These are phyloP conservation scores for Lagenidium giganteum DNA, from an alignment of 352 stramenopile species.

Conservation along the genomic window DNA sequence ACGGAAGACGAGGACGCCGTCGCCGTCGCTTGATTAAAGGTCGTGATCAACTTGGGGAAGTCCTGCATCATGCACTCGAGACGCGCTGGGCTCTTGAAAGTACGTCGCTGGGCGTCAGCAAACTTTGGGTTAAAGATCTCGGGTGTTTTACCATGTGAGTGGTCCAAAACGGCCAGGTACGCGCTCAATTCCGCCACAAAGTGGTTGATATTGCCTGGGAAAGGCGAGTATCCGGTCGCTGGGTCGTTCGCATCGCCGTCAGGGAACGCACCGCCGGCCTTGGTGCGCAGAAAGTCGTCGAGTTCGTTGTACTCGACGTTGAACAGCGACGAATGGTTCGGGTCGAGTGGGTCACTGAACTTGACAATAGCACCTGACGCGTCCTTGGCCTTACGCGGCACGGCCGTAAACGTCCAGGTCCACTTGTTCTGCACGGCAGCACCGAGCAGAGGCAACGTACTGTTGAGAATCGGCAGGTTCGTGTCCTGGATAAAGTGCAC, in stretches of 20 bases:
- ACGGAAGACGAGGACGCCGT: slow-evolving; percentile 14
- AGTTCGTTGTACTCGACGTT: slow-evolving; percentile 79
- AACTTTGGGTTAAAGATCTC: slow-evolving; percentile 78
- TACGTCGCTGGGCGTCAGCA: slow-evolving; percentile 18
- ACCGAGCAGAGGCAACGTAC: slow-evolving; percentile 84
- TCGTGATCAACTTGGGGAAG: slow-evolving; percentile 57
- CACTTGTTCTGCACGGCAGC: slow-evolving; percentile 82
- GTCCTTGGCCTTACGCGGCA: slow-evolving; percentile 93
- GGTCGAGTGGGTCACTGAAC: slow-evolving; percentile 24
- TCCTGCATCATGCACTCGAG: slow-evolving; percentile 83
- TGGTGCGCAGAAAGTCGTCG: slow-evolving; percentile 54
- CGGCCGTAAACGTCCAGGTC: slow-evolving; percentile 91
- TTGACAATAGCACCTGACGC: slow-evolving; percentile 65
- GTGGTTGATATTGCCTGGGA: slow-evolving; percentile 76
- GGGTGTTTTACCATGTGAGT: slow-evolving; percentile 45
- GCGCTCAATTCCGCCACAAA: slow-evolving; percentile 43
- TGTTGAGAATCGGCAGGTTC: slow-evolving; percentile 95
- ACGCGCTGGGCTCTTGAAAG: slow-evolving; percentile 59
- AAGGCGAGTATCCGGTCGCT: slow-evolving; percentile 43
- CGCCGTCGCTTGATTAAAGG: slow-evolving; percentile 12
- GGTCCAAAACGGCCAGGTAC: slow-evolving; percentile 44
- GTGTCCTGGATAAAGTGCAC: slow-evolving; percentile 97
- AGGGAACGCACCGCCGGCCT: slow-evolving; percentile 31
- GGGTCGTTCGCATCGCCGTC: slow-evolving; percentile 62
- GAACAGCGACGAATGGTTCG: slow-evolving; percentile 31